Conservation (phyloP, 352 stramenopile species). For the Halophytophthora polymorphica region DNA sequence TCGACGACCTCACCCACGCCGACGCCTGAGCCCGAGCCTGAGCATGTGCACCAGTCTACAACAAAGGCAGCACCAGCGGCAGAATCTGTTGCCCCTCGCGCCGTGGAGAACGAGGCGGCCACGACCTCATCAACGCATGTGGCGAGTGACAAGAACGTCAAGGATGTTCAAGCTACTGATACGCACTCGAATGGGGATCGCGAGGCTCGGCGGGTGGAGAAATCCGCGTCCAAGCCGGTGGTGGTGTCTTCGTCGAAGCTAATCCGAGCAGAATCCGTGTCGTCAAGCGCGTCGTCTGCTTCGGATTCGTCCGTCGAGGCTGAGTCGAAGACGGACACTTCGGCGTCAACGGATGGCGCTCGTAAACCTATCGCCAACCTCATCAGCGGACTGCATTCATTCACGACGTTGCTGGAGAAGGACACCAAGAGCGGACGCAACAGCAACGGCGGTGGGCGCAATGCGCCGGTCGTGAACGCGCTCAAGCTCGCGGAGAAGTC, state of each 20-base stretch:
- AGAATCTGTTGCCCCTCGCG: too few relatives aligned
- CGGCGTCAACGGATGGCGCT: constrained; percentile 7
- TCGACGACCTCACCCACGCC: too few relatives aligned
- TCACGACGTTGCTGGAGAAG: constrained; percentile 67
- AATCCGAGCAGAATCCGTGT: constrained; percentile 37
- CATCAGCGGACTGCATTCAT: constrained; percentile 69
- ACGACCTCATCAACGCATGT: too few relatives aligned
- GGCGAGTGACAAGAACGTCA: too few relatives aligned
- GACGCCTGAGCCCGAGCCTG: too few relatives aligned
- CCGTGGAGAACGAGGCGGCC: too few relatives aligned
- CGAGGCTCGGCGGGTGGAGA: neutral
- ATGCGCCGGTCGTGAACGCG: constrained; percentile 53
- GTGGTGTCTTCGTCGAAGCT: constrained; percentile 2
- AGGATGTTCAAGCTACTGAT: too few relatives aligned
- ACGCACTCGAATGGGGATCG: neutral
- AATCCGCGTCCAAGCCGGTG: neutral
- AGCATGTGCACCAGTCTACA: too few relatives aligned
- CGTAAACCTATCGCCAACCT: constrained; percentile 57
- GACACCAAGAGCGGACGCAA: constrained; percentile 24
- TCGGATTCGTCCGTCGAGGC: constrained; percentile 35
- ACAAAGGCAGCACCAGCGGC: too few relatives aligned
- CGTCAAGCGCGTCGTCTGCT: constrained; percentile 54
- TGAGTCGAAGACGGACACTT: constrained; percentile 14
- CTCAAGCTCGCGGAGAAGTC: constrained; percentile 73
- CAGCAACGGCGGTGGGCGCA: constrained; percentile 28